phyloP scores from a whole-genome alignment of 2,329 filamentous ascomycete genomes.

The Penicillium sp. region DNA sequence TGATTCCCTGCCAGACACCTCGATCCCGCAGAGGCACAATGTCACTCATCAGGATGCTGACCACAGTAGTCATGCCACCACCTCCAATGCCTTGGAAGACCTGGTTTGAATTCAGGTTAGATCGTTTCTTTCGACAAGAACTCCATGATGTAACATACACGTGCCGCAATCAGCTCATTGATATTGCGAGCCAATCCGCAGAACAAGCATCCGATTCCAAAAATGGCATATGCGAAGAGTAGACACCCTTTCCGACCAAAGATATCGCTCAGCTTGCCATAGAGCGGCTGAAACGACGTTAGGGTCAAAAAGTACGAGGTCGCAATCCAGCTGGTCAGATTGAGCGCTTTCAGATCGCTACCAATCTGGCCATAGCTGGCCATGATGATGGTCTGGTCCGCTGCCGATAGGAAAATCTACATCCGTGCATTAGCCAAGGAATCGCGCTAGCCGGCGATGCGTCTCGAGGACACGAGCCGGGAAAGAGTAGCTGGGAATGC shows the following conservation, averaged over 20 bases:
- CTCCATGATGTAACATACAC: slow-evolving; percentile 39
- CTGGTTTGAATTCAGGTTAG: slow-evolving; percentile 13
- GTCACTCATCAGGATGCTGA: slow-evolving; percentile 68
- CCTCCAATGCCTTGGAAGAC: slow-evolving; percentile 64
- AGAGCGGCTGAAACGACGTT: slow-evolving; percentile 69
- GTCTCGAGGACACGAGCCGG: too few species aligned
- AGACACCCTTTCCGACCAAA: slow-evolving; percentile 56
- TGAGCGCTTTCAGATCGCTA: slow-evolving; percentile 70
- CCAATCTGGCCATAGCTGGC: slow-evolving; percentile 77
- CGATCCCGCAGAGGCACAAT: slow-evolving; percentile 66
- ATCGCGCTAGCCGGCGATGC: slow-evolving; percentile 4
- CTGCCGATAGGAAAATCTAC: slow-evolving; percentile 68
- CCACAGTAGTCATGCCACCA: slow-evolving; percentile 68
- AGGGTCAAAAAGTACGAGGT: slow-evolving; percentile 68
- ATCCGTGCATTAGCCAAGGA: slow-evolving; percentile 14
- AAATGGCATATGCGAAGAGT: slow-evolving; percentile 51
- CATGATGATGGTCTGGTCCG: slow-evolving; percentile 74
- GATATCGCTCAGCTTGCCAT: slow-evolving; percentile 57
- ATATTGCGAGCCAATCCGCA: slow-evolving; percentile 64
- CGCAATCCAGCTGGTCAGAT: slow-evolving; percentile 73
- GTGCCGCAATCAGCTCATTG: slow-evolving; percentile 62
- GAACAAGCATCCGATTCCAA: slow-evolving; percentile 47
- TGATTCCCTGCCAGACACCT: slow-evolving; percentile 69
- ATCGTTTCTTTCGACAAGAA: slow-evolving; percentile 27
- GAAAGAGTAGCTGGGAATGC: background rate